phyloP scores from a whole-genome alignment of 805 yeast genomes.

The Zygosaccharomyces bailii region DNA sequence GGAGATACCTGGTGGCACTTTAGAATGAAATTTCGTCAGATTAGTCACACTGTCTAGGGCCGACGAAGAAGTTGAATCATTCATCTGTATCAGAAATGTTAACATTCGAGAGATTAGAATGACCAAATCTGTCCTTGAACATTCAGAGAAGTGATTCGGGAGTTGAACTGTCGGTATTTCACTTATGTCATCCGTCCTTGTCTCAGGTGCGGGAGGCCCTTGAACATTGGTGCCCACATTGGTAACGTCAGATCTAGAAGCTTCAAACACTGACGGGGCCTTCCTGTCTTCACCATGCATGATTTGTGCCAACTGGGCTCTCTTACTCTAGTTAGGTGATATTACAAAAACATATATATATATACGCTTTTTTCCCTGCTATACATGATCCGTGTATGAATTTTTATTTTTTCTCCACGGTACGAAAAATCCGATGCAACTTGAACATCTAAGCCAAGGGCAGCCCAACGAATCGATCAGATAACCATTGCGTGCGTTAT shows the following conservation, averaged over 20 bases:
- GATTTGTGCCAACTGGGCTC: slow-evolving; percentile 3
- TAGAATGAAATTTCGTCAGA: slow-evolving; percentile 87
- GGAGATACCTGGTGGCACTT: slow-evolving; percentile 87
- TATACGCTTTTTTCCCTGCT: not conserved
- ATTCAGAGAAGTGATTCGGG: slow-evolving; percentile 50
- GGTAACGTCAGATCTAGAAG: not conserved
- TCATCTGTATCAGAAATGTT: slow-evolving; percentile 64
- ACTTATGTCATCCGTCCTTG: slow-evolving; percentile 3
- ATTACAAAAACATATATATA: not conserved
- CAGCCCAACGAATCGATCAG: not conserved
- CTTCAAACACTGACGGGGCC: slow-evolving; percentile 6
- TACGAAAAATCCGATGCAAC: not conserved
- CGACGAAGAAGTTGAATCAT: slow-evolving; percentile 45
- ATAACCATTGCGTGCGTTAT: not conserved
- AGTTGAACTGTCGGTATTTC: slow-evolving; percentile 25
- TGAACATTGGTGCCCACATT: slow-evolving; percentile 1
- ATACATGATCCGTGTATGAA: not conserved
- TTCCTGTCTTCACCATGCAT: slow-evolving; percentile 5
- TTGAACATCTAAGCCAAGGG: not conserved
- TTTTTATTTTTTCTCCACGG: not conserved
- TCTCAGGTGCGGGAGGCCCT: slow-evolving; percentile 2
- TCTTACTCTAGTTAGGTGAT: not conserved
- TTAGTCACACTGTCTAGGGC: slow-evolving; percentile 14
- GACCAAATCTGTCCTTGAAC: slow-evolving; percentile 68
- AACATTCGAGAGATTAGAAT: slow-evolving; percentile 76